Evolutionary conservation across 2,329 filamentous ascomycete species (phyloP), one percentile per base, ranked within the genome.

Genomic region (Madurella fahalii): DNA sequence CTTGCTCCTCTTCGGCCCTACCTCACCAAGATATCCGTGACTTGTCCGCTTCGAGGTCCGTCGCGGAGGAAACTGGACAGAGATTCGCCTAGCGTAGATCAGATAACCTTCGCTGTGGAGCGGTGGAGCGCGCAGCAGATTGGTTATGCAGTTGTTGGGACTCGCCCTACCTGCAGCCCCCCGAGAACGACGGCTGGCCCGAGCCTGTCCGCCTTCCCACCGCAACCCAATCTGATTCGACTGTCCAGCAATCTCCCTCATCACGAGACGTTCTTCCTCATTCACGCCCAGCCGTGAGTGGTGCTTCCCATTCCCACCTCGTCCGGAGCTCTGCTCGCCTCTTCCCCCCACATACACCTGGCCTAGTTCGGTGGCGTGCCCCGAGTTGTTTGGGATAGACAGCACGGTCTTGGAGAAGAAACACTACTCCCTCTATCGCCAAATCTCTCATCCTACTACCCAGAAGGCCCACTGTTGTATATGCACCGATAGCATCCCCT

Each of bases 61-160:
- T 37, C 34, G 34, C 34, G 34, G 11, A 15, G 11, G 9, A 37
- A 37, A 9, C 34, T 37, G 34, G 11, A 37, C 11, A 8, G 39
- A 39, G 39, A 55, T 55, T 52, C 25, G 50, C 39, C 17, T 46
- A 47, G 43, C 34, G 20, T 40, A 42, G 56, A 60, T 60, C 58
- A 54, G 56, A 60, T 60, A 60, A 58, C 51, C 7, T n/a, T 15
- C 40, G 37, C 42, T 46, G 47, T 30, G 58, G 55, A 55, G 50
- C 44, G n/a, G 40, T 48, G 45, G 17, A 40, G 32, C 25, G 7
- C 25, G 30, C 20, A 30, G 40, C 44, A 45, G 17, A 47, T 15
- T 16, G 34, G 43, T 51, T 41, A 45, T 44, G 16, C 47, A 42
- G 31, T 52, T 34, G 7, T 17, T 47, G 30, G 45, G 31, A 47